Conservation (phyloP, 805 yeast species). For the Cyberlindnera japonica region DNA sequence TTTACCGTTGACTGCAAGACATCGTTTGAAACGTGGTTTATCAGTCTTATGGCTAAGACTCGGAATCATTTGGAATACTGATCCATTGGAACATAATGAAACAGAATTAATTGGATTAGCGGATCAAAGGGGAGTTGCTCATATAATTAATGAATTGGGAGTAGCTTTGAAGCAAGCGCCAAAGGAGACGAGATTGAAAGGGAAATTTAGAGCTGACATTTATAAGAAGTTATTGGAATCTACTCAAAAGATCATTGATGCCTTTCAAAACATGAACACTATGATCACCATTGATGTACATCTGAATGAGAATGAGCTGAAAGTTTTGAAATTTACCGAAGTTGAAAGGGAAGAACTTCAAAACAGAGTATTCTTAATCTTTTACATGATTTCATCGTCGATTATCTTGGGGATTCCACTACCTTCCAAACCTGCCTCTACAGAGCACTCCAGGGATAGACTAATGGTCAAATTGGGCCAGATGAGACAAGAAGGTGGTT, state of each 20-base stretch:
- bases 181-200: slow-evolving; percentile 69
- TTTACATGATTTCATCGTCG: slow-evolving; percentile 77
- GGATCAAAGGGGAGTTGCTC: slow-evolving; percentile 41
- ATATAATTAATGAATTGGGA: slow-evolving; percentile 57
- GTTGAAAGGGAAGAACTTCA: slow-evolving; percentile 66
- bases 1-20: slow-evolving; percentile 74
- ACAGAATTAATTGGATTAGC: slow-evolving; percentile 25
- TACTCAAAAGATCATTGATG: slow-evolving; percentile 66
- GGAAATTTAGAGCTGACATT: slow-evolving; percentile 55
- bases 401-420: slow-evolving; percentile 71
- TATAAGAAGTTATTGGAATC: slow-evolving; percentile 49
- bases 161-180: slow-evolving; percentile 66
- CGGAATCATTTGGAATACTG: slow-evolving; percentile 79
- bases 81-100: slow-evolving; percentile 50
- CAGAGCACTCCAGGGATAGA: slow-evolving; percentile 69
- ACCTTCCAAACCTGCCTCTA: slow-evolving; percentile 73
- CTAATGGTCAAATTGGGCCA: slow-evolving; percentile 62
- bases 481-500: slow-evolving; percentile 40
- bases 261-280: slow-evolving; percentile 68
- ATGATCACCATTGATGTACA: slow-evolving; percentile 61
- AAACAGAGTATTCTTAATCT: slow-evolving; percentile 66
- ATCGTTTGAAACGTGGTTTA: slow-evolving; percentile 59
- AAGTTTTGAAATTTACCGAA: slow-evolving; percentile 50
- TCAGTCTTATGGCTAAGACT: slow-evolving; percentile 72
- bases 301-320: slow-evolving; percentile 49